Conservation (phyloP, 2,329 filamentous ascomycete species). For the Xylariomycetidae sp. region DNA sequence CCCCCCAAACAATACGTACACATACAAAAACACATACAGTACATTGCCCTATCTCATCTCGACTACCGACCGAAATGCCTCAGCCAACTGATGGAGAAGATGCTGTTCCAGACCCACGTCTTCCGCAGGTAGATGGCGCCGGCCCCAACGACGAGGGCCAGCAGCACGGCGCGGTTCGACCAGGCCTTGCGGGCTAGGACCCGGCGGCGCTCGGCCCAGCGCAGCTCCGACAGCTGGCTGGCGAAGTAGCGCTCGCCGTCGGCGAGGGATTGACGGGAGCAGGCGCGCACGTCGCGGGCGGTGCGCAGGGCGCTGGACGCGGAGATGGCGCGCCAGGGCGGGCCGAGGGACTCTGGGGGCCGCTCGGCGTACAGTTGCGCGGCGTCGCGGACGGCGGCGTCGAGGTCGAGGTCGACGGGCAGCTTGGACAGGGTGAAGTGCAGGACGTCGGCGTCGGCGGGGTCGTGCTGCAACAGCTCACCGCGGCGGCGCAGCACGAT, state of each 20-base stretch:
- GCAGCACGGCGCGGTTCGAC: conserved; percentile 60
- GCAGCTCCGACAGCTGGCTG: conserved; percentile 68
- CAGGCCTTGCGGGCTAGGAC: conserved; percentile 48
- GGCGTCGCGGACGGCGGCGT: conserved; percentile 66
- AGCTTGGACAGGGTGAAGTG: conserved; percentile 85
- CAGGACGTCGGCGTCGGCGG: conserved; percentile 81
- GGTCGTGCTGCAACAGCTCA: conserved; percentile 76
- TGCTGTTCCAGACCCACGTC: conserved; percentile 32
- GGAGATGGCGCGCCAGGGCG: conserved; percentile 69
- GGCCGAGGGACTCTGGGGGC: conserved; percentile 71
- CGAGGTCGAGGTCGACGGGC: conserved; percentile 74
- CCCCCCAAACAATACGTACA: too few relatives aligned
- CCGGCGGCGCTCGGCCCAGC: conserved; percentile 55
- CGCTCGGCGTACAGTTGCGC: conserved; percentile 57
- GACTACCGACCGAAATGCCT: too few relatives aligned
- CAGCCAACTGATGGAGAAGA: too few relatives aligned
- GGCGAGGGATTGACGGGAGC: conserved; percentile 52
- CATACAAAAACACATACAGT: too few relatives aligned
- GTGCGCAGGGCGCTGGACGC: conserved; percentile 80
- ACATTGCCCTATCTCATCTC: too few relatives aligned
- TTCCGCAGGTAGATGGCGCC: conserved; percentile 64
- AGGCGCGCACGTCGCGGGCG: conserved; percentile 49
- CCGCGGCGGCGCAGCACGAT: conserved; percentile 76
- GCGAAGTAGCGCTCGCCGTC: conserved; percentile 67
- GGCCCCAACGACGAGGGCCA: conserved; percentile 63